Conservation (phyloP, 176 grass and related monocot genomes). For the Oryza officinalis region DNA sequence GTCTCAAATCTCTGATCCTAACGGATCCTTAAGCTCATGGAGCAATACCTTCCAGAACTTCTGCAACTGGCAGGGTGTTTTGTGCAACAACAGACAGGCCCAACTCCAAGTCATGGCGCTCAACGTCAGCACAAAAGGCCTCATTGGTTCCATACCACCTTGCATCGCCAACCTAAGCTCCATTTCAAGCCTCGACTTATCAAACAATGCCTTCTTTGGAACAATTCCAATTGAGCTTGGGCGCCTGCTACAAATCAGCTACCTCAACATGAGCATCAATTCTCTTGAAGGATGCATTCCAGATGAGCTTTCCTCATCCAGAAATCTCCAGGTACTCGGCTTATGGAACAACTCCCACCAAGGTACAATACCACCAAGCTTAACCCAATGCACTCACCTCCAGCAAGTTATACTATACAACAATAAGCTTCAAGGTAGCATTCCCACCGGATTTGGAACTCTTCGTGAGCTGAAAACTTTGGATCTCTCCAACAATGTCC, state of each 20-base stretch:
- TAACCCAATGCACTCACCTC: slow-evolving; percentile 46
- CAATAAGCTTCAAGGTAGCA: slow-evolving; percentile 44
- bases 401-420: background rate
- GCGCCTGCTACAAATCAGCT: slow-evolving; percentile 20
- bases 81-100: background rate
- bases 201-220: slow-evolving; percentile 37
- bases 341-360: slow-evolving; percentile 33
- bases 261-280: slow-evolving; percentile 58
- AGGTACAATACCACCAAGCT: slow-evolving; percentile 45
- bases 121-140: slow-evolving; percentile 40
- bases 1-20: slow-evolving; percentile 42
- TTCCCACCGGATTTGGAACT: slow-evolving; percentile 25
- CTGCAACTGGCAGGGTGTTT: slow-evolving; percentile 43
- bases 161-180: slow-evolving; percentile 50
- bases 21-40: slow-evolving; percentile 50
- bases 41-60: slow-evolving; percentile 35
- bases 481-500: slow-evolving; percentile 22
- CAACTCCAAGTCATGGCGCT: slow-evolving; percentile 28
- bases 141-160: slow-evolving; percentile 41
- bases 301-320: slow-evolving; percentile 24
- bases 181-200: slow-evolving; percentile 41
- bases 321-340: slow-evolving; percentile 31
- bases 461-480: slow-evolving; percentile 31
- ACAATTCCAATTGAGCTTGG: slow-evolving; percentile 50
- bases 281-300: slow-evolving; percentile 48